These are phyloP conservation scores for Aplosporella prunicola DNA, from an alignment of 2,329 filamentous ascomycete species.

Conservation along the genomic window DNA sequence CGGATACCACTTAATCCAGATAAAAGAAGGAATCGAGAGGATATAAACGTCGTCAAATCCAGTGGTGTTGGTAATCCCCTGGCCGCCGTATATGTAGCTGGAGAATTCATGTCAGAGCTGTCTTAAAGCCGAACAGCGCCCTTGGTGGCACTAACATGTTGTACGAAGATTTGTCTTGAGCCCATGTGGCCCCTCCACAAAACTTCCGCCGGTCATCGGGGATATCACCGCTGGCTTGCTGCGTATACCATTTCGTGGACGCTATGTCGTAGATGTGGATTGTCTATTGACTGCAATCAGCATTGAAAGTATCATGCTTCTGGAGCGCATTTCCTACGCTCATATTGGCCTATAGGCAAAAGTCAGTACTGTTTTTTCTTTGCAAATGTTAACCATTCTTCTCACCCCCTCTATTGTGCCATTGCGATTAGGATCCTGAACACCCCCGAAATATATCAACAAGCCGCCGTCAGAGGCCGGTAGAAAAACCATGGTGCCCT, in stretches of 20 bases:
- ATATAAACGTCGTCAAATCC: constrained; percentile 56
- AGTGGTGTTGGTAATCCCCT: constrained; percentile 38
- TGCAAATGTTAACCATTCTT: constrained; percentile 15
- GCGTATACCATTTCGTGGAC: constrained; percentile 51
- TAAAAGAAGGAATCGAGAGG: constrained; percentile 52
- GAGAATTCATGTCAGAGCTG: constrained; percentile 11
- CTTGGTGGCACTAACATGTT: constrained; percentile 50
- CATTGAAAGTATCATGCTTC: constrained; percentile 14
- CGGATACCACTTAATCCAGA: constrained; percentile 50
- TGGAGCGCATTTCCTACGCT: too few relatives aligned
- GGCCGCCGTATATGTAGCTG: constrained; percentile 54
- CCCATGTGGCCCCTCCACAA: constrained; percentile 52
- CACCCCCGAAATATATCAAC: constrained; percentile 53
- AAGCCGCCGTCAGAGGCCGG: constrained; percentile 51
- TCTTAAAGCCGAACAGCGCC: constrained; percentile 4
- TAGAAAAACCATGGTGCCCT: constrained; percentile 51
- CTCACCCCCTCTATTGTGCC: constrained; percentile 33
- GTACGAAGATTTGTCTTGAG: constrained; percentile 51
- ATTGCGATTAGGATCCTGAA: constrained; percentile 40
- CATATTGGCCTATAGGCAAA: constrained; percentile 4
- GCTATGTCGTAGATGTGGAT: constrained; percentile 54
- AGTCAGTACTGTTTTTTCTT: too few relatives aligned
- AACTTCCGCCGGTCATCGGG: constrained; percentile 48
- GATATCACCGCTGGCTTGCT: constrained; percentile 45
- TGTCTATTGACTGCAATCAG: constrained; percentile 21